phyloP scores from a whole-genome alignment of 495 filamentous ascomycete genomes.

The Mycothermus thermophilus region DNA sequence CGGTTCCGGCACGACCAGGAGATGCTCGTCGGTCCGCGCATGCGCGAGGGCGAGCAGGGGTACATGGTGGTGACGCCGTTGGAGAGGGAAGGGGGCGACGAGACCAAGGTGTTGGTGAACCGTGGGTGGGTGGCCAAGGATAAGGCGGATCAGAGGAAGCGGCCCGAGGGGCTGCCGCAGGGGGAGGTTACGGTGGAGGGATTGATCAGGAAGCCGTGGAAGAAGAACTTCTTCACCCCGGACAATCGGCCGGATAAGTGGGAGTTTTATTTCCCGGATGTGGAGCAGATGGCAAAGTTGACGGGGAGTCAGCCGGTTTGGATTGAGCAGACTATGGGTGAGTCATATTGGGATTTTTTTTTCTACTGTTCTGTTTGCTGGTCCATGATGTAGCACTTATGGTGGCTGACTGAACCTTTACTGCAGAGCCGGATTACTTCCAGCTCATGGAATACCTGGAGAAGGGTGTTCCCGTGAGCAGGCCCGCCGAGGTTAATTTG shows the following conservation, averaged over 20 bases:
- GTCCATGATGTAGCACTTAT: too few species aligned
- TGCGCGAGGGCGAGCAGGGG: conserved; percentile 78
- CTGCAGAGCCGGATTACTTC: conserved; percentile 61
- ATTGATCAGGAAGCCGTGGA: conserved; percentile 75
- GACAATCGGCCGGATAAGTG: conserved; percentile 67
- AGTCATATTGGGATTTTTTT: conserved; percentile 9
- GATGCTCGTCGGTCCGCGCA: conserved; percentile 86
- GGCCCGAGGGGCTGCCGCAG: conserved; percentile 45
- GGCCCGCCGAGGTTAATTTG: conserved; percentile 80
- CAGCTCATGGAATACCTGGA: conserved; percentile 53
- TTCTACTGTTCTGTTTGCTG: conserved; percentile 1
- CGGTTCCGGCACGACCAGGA: conserved; percentile 73
- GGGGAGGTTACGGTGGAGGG: conserved; percentile 69
- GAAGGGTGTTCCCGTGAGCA: conserved; percentile 85
- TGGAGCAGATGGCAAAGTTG: conserved; percentile 78
- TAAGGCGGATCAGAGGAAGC: conserved; percentile 44
- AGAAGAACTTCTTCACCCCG: conserved; percentile 95
- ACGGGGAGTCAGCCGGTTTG: conserved; percentile 78
- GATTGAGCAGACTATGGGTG: conserved; percentile 94
- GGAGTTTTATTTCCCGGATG: conserved; percentile 91
- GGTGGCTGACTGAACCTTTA: neutral
- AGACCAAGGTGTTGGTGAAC: conserved; percentile 58
- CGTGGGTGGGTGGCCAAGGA: conserved; percentile 80
- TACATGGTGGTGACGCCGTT: conserved; percentile 85
- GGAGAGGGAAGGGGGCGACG: conserved; percentile 41